Evolutionary conservation across 129 eudicot species (phyloP).

Genomic region (Dittrichia graveolens): DNA sequence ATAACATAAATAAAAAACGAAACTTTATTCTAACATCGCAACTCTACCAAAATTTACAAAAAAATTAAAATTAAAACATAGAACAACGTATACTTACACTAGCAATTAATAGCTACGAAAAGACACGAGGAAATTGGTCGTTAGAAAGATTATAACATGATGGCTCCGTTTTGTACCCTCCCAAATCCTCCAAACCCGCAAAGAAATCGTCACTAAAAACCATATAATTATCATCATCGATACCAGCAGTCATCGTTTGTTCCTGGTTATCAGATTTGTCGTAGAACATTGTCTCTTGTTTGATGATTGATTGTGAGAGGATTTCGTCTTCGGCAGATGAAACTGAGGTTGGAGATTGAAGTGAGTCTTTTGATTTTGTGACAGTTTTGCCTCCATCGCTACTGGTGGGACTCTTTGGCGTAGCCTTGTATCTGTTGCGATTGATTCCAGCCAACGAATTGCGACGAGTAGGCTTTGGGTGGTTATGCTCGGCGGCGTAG

Average conservation of each 20-base stretch:
- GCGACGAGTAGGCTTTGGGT: constrained; percentile 73
- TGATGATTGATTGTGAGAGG: constrained; percentile 29
- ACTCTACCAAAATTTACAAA: constrained; percentile 17
- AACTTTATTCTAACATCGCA: constrained; percentile 8
- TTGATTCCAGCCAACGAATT: constrained; percentile 72
- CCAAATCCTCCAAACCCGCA: constrained; percentile 69
- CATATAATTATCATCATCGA: constrained; percentile 29
- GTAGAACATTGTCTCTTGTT: constrained; percentile 33
- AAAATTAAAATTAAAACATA: constrained; percentile 18
- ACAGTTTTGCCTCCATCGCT: constrained; percentile 28
- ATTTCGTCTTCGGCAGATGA: constrained; percentile 37
- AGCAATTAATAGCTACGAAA: constrained; percentile 34
- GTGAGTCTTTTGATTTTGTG: constrained; percentile 29
- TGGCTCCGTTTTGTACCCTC: constrained; percentile 36
- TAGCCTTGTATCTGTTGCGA: constrained; percentile 39
- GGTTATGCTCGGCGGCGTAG: constrained; percentile 82
- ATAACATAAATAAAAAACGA: background rate
- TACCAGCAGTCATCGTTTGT: background rate
- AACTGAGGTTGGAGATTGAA: constrained; percentile 38
- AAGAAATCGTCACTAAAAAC: constrained; percentile 66
- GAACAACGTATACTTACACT: background rate
- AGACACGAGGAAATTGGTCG: constrained; percentile 32
- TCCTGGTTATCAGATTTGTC: constrained; percentile 23
- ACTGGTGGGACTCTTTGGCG: constrained; percentile 37
- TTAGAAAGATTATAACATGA: constrained; percentile 28